Evolutionary conservation across 2,329 filamentous ascomycete species (phyloP).

Genomic region (Xylaria multiplex): DNA sequence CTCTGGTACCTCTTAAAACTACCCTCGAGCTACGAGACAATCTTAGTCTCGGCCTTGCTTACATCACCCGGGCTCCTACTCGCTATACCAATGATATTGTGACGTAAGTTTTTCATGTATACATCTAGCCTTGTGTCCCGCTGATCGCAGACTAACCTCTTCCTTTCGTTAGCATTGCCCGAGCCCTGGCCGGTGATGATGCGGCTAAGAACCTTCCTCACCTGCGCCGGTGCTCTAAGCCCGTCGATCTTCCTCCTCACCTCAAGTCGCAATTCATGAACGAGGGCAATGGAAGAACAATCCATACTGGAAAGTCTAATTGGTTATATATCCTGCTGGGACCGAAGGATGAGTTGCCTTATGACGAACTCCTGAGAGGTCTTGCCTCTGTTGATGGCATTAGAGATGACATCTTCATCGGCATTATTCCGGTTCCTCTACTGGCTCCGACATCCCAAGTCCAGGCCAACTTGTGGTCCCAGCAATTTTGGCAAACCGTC

Average conservation of each 20-base stretch:
- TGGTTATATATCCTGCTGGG: constrained; percentile 69
- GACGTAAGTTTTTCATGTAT: constrained; percentile 63
- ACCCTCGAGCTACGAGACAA: constrained; percentile 70
- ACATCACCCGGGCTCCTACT: constrained; percentile 76
- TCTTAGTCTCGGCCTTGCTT: constrained; percentile 68
- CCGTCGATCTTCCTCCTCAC: constrained; percentile 72
- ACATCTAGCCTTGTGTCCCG: not conserved
- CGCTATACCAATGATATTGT: constrained; percentile 78
- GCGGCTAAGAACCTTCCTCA: constrained; percentile 74
- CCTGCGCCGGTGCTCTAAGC: constrained; percentile 80
- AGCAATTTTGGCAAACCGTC: constrained; percentile 83
- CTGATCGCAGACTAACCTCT: constrained; percentile 45
- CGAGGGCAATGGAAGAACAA: constrained; percentile 64
- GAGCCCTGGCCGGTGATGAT: constrained; percentile 66
- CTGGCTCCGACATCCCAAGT: constrained; percentile 78
- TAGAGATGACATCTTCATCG: constrained; percentile 65
- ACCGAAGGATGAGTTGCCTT: constrained; percentile 61
- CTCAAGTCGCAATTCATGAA: constrained; percentile 71
- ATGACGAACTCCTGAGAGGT: constrained; percentile 61
- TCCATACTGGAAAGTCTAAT: constrained; percentile 68
- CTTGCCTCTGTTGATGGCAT: constrained; percentile 62
- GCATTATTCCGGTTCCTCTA: constrained; percentile 74
- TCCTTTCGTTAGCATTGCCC: constrained; percentile 56
- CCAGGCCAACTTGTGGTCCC: constrained; percentile 78
- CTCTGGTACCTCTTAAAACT: constrained; percentile 71